Conservation (phyloP, 1,284 basidiomycete genomes). For the Lignosus rhinocerotis region DNA sequence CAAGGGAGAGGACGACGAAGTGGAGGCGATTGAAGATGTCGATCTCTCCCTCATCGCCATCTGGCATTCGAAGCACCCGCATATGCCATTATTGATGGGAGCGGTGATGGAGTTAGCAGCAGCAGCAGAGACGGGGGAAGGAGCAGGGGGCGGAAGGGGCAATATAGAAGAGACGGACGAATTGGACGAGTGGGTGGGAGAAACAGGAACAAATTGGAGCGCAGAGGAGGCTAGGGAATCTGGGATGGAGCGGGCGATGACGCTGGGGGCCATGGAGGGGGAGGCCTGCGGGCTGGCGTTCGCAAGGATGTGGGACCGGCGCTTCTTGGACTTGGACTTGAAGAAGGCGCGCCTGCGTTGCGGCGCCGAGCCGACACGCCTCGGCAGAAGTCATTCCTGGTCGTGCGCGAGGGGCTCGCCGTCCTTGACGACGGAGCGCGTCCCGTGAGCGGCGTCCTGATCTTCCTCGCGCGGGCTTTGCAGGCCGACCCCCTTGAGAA, state of each 20-base stretch:
- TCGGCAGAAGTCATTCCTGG: slow-evolving; percentile 31
- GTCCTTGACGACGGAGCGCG: slow-evolving; percentile 10
- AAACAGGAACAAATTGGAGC: slow-evolving; percentile 14
- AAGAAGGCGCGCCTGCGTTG: slow-evolving; percentile 24
- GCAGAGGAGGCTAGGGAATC: slow-evolving; percentile 17
- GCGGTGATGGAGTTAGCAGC: neutral
- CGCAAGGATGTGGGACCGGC: slow-evolving; percentile 15
- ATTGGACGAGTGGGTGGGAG: slow-evolving; percentile 16
- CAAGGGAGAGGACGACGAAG: slow-evolving; percentile 45
- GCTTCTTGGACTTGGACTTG: slow-evolving; percentile 10
- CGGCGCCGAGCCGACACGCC: slow-evolving; percentile 25
- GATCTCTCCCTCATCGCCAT: neutral
- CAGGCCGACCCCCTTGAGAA: slow-evolving; percentile 20
- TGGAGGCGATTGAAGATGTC: slow-evolving; percentile 42
- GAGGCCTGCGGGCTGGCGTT: slow-evolving; percentile 17
- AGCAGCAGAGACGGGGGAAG: slow-evolving; percentile 4
- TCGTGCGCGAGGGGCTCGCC: slow-evolving; percentile 4
- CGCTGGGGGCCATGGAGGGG: slow-evolving; percentile 17
- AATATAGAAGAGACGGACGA: slow-evolving; percentile 21
- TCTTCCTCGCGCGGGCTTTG: slow-evolving; percentile 15
- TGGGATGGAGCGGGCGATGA: slow-evolving; percentile 1
- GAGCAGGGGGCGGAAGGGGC: neutral
- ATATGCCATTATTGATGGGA: neutral
- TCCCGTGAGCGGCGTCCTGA: neutral
- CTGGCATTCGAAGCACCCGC: slow-evolving; percentile 10